Conservation (phyloP, 2,329 filamentous ascomycete species). For the Chaetomium olivaceum region DNA sequence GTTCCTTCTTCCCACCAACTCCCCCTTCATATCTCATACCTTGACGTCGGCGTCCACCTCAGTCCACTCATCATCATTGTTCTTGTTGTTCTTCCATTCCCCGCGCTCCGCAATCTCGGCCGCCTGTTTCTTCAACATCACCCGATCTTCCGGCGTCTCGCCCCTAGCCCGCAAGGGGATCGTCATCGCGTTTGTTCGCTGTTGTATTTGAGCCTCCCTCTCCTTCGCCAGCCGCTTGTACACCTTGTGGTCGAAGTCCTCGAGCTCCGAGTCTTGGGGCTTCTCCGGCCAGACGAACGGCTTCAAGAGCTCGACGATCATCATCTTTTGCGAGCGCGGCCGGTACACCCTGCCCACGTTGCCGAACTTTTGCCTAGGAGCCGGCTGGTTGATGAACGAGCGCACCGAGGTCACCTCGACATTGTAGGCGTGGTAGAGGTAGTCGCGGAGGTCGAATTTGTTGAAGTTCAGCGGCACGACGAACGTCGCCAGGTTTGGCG, state of each 20-base stretch:
- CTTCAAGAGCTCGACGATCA: conserved; percentile 86
- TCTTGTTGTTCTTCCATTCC: conserved; percentile 25
- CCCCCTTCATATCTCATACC: conserved; percentile 23
- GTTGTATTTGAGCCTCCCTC: conserved; percentile 40
- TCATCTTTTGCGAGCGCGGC: conserved; percentile 77
- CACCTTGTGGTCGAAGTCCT: conserved; percentile 65
- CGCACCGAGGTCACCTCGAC: conserved; percentile 73
- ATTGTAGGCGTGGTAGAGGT: conserved; percentile 83
- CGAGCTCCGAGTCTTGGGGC: conserved; percentile 61
- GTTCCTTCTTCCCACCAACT: not conserved
- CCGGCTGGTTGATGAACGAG: conserved; percentile 74
- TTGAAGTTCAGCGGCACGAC: conserved; percentile 87
- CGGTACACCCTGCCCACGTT: conserved; percentile 62
- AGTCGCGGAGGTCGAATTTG: conserved; percentile 95
- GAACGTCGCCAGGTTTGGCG: conserved; percentile 84
- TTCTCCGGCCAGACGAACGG: conserved; percentile 85
- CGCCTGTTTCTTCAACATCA: conserved; percentile 59
- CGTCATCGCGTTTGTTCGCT: conserved; percentile 39
- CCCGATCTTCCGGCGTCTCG: conserved; percentile 40
- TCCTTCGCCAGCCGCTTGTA: conserved; percentile 55
- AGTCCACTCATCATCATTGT: conserved; percentile 26
- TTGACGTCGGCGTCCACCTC: conserved; percentile 31
- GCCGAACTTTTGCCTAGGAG: conserved; percentile 43
- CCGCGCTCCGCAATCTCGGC: conserved; percentile 42
- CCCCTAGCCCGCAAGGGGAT: conserved; percentile 35